Evolutionary conservation across 2,329 filamentous ascomycete genomes (phyloP), one percentile per base, ranked within the genome.

Genomic region (Fonsecaea multimorphosa): DNA sequence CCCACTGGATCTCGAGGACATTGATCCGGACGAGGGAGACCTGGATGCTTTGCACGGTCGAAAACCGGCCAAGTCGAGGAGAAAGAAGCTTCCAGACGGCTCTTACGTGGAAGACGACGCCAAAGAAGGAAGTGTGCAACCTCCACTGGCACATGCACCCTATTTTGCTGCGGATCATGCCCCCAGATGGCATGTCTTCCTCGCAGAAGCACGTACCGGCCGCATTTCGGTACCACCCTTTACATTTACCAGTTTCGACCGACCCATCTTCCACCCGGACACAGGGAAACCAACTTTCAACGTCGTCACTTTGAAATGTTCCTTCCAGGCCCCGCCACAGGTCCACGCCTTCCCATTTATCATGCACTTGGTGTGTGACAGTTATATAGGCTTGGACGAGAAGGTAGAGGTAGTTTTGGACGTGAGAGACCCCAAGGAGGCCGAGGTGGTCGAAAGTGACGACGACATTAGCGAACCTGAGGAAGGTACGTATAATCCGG

Each of bases 401-500:
- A 95, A 93, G 84, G 87, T 92, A 84, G 92, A 97, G 75, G 92
- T 97, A 31, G 93, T 91, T 1, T 84, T 99, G 60, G 86, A 90
- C 31, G 92, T 99, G 8, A 93, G 97, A 74, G 93, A 98, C 73
- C 89, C 91, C 36, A 91, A 87, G 78, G 95, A 94, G 81, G 93
- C 92, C 4, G 89, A 87, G 22, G 86, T 90, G 71, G 89, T 96
- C 75, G 86, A 87, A 59, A 70, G 71, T 27, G 91, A 89, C 72
- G 95, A 97, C 73, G 95, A 99, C 65, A 99, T 99, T 71, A 96
- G 92, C 76, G 95, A 99, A 78, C 95, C 96, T 38, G 95, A 98
- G 70, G 95, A 99, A 84, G 95, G 95, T 97, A 85, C 83, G 89
- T 83, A 58, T 29, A 12, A 9, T 44, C n/a, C 19, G 36, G 46